Percentiles rank a stretch among this genome's conserved stretches.
These are phyloP conservation scores for Astrephomene gubernaculifera DNA, from an alignment of 139 green algal species.

Conservation along the genomic window DNA sequence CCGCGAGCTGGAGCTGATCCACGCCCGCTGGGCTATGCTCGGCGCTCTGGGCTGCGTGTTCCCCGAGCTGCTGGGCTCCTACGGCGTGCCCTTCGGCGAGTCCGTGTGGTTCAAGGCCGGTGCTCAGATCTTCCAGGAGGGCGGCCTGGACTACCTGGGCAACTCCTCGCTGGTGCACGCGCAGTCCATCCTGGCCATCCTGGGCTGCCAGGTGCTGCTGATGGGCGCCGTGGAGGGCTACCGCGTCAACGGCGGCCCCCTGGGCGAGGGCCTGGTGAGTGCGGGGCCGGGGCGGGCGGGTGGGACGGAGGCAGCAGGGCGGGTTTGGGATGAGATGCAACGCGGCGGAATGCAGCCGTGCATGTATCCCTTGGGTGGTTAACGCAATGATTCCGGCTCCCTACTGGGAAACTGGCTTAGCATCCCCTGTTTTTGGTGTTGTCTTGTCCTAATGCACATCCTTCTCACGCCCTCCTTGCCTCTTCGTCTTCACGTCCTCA, in stretches of 20 bases:
- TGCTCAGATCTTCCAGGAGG: constrained; percentile 74
- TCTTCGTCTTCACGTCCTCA: no score
- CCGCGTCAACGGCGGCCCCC: constrained; percentile 74
- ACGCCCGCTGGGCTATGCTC: constrained; percentile 87
- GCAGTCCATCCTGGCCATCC: constrained; percentile 90
- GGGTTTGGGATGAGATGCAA: no score
- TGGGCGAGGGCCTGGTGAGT: constrained; percentile 66
- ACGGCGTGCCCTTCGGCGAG: constrained; percentile 70
- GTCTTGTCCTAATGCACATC: no score
- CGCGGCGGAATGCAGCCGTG: no score
- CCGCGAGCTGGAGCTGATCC: constrained; percentile 84
- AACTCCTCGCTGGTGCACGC: constrained; percentile 87
- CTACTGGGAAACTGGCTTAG: no score
- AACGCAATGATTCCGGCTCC: no score
- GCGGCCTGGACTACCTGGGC: constrained; percentile 86
- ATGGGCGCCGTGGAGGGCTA: constrained; percentile 86
- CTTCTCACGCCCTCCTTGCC: no score
- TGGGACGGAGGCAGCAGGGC: no score
- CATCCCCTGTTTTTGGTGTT: no score
- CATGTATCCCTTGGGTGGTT: no score
- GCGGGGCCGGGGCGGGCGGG: not conserved
- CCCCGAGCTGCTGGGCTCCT: constrained; percentile 79
- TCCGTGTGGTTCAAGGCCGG: constrained; percentile 86
- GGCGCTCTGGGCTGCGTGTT: constrained; percentile 85
- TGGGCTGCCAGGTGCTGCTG: constrained; percentile 88